Evolutionary conservation across 225 moss, liverwort and hornwort species (phyloP).

Genomic region (Straminergon stramineum): DNA sequence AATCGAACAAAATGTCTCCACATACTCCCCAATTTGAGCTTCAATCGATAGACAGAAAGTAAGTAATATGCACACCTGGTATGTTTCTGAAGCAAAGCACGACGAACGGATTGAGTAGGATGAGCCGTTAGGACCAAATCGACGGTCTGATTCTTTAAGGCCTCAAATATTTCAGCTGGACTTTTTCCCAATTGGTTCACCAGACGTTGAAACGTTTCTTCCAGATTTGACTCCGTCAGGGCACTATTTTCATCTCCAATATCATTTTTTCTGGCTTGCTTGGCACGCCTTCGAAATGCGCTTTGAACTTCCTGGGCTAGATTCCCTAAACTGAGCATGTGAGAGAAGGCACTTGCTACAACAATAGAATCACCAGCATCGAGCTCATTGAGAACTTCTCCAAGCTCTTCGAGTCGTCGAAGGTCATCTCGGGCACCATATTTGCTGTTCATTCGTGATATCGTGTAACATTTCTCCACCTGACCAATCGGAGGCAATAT

Average conservation of each 20-base stretch:
- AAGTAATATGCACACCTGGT: conserved; percentile 15
- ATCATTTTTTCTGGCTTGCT: conserved; percentile 37
- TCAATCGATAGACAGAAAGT: not conserved
- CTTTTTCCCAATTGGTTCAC: conserved; percentile 41
- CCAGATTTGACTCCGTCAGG: conserved; percentile 45
- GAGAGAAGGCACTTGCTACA: conserved; percentile 52
- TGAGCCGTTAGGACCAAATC: conserved; percentile 52
- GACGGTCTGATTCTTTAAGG: conserved; percentile 41
- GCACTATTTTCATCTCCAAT: conserved; percentile 46
- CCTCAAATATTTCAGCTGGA: conserved; percentile 46
- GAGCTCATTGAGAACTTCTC: conserved; percentile 40
- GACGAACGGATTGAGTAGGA: conserved; percentile 58
- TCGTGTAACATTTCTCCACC: conserved; percentile 49
- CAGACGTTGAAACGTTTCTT: conserved; percentile 43
- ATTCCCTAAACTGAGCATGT: conserved; percentile 58
- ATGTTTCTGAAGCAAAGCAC: conserved; percentile 53
- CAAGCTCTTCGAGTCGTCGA: conserved; percentile 29
- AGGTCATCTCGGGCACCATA: conserved; percentile 22
- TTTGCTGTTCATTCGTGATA: conserved; percentile 40
- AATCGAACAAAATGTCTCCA: not conserved
- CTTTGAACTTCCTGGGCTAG: conserved; percentile 55
- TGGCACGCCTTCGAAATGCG: conserved; percentile 30
- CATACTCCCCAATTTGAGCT: not conserved
- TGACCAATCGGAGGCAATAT: not conserved
- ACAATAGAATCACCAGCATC: conserved; percentile 50